phyloP scores from a whole-genome alignment of 139 green algal genomes.

The Asterochloris erici region DNA sequence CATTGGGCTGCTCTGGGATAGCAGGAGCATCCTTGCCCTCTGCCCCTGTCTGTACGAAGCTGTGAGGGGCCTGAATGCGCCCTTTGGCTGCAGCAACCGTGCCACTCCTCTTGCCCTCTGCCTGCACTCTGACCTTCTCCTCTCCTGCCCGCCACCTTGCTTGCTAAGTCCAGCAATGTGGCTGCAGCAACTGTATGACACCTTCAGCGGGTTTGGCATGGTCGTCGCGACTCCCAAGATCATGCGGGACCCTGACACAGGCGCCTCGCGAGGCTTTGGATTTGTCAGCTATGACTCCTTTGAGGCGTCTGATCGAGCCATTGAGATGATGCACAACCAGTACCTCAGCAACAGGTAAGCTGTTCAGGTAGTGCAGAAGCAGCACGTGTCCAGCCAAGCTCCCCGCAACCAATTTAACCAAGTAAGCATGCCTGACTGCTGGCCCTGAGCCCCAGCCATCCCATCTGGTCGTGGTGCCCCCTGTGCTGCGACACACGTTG shows the following conservation, averaged over 20 bases:
- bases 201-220: constrained; percentile 96
- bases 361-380: too few relatives aligned
- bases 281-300: constrained; percentile 96
- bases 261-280: constrained; percentile 85
- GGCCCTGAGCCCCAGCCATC: too few relatives aligned
- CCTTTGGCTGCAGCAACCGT: neutral
- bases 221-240: constrained; percentile 93
- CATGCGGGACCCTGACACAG: constrained; percentile 95
- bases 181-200: constrained; percentile 93
- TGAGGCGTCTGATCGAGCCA: constrained; percentile 86
- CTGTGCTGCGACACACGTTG: too few relatives aligned
- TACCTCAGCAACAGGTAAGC: constrained; percentile 79
- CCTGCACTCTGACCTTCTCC: neutral
- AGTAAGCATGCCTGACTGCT: too few relatives aligned
- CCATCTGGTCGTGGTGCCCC: too few relatives aligned
- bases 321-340: constrained; percentile 97
- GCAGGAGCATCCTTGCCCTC: too few relatives aligned
- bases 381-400: too few relatives aligned
- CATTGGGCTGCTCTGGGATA: too few relatives aligned
- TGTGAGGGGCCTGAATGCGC: too few relatives aligned
- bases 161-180: neutral
- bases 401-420: too few relatives aligned
- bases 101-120: neutral
- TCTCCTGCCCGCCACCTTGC: neutral
- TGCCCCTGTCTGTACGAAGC: too few relatives aligned